These are phyloP conservation scores for Crithidia sp. DNA, from an alignment of 208 protist species.

Conservation along the genomic window DNA sequence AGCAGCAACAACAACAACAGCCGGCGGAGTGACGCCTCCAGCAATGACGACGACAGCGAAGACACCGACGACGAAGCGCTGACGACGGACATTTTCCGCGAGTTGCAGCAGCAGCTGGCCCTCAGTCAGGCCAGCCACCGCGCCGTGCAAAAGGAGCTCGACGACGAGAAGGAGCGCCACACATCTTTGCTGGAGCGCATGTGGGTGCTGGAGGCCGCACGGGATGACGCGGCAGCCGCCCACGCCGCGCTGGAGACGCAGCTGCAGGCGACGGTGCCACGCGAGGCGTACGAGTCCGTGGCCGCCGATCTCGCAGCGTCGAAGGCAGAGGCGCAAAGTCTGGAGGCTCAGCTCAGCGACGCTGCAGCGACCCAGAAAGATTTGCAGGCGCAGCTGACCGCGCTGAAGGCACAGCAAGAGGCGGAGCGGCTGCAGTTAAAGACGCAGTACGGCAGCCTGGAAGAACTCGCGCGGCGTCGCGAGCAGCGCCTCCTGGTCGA, in stretches of 20 bases:
- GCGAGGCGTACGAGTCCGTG: conserved; percentile 48
- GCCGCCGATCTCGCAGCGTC: conserved; percentile 42
- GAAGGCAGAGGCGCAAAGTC: conserved; percentile 21
- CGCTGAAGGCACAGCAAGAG: conserved; percentile 32
- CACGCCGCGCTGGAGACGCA: conserved; percentile 15
- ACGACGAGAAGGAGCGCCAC: conserved; percentile 63
- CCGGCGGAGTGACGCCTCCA: neutral
- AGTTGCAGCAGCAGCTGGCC: conserved; percentile 54
- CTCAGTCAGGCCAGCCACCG: conserved; percentile 43
- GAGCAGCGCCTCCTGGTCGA: conserved; percentile 22
- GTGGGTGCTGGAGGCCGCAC: conserved; percentile 69
- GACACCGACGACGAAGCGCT: conserved; percentile 26
- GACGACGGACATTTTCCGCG: conserved; percentile 28
- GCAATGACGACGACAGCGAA: conserved; percentile 26
- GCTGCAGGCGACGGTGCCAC: conserved; percentile 51
- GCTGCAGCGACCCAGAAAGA: conserved; percentile 18
- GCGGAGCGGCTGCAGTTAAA: conserved; percentile 10
- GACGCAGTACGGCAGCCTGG: conserved; percentile 12
- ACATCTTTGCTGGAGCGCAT: conserved; percentile 67
- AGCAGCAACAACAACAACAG: neutral
- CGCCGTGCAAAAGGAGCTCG: conserved; percentile 46
- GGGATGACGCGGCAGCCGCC: conserved; percentile 44
- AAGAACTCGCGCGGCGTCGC: conserved; percentile 9
- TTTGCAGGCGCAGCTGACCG: conserved; percentile 19
- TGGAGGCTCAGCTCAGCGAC: conserved; percentile 41